These are phyloP conservation scores for Trichoderma lentiforme DNA, from an alignment of 2,329 filamentous ascomycete species.

Conservation along the genomic window DNA sequence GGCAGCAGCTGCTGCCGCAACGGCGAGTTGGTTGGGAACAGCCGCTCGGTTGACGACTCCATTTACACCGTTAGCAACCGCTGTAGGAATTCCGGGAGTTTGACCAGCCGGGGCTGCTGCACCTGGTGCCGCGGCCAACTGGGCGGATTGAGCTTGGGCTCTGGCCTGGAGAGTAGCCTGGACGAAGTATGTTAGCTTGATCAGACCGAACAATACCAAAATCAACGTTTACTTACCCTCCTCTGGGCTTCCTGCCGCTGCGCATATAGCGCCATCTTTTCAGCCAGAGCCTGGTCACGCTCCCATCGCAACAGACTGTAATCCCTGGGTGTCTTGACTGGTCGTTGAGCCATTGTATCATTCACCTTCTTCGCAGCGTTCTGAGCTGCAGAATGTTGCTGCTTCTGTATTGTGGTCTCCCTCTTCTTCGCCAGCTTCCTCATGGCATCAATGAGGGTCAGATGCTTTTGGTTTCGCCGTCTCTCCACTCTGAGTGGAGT, in stretches of 20 bases:
- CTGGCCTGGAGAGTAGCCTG: slow-evolving; percentile 46
- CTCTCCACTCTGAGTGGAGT: slow-evolving; percentile 82
- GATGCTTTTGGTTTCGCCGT: slow-evolving; percentile 78
- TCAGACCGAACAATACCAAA: background rate
- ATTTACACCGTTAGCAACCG: slow-evolving; percentile 28
- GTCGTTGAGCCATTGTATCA: slow-evolving; percentile 53
- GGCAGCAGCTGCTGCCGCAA: slow-evolving; percentile 38
- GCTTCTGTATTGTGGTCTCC: slow-evolving; percentile 80
- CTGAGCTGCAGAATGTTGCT: slow-evolving; percentile 75
- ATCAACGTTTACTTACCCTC: slow-evolving; percentile 43
- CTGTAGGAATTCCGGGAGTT: slow-evolving; percentile 27
- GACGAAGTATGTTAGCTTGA: slow-evolving; percentile 27
- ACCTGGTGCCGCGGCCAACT: slow-evolving; percentile 42
- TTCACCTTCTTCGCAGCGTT: slow-evolving; percentile 79
- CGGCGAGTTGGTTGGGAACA: slow-evolving; percentile 44
- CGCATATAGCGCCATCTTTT: slow-evolving; percentile 54
- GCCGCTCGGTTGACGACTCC: slow-evolving; percentile 35
- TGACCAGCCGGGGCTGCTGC: slow-evolving; percentile 33
- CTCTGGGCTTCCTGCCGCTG: slow-evolving; percentile 59
- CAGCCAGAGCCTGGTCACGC: slow-evolving; percentile 66
- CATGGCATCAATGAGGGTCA: slow-evolving; percentile 91
- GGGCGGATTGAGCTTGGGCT: slow-evolving; percentile 44
- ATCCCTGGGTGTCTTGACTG: slow-evolving; percentile 76
- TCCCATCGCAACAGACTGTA: slow-evolving; percentile 89
- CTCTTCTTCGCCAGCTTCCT: slow-evolving; percentile 92